phyloP scores from a whole-genome alignment of 768 basidiomycete genomes.

The Tulasnella sp. region DNA sequence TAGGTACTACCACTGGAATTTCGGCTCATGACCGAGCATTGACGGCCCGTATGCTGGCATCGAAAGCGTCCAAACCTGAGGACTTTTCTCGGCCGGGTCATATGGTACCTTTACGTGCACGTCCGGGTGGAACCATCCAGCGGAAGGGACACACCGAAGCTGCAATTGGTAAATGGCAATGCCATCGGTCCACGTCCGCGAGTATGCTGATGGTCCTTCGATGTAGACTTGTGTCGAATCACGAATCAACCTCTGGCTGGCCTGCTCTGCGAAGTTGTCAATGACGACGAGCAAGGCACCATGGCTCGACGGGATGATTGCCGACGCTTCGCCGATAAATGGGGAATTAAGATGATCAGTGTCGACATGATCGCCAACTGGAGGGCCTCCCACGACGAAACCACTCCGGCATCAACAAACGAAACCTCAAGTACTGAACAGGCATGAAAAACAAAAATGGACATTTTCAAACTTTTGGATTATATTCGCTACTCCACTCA shows the following conservation, averaged over 20 bases:
- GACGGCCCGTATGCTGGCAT: constrained; percentile 74
- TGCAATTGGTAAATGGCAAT: constrained; percentile 44
- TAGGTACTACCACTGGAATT: constrained; percentile 92
- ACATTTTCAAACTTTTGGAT: no score
- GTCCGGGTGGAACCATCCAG: constrained; percentile 73
- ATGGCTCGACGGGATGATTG: constrained; percentile 98
- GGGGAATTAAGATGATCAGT: constrained; percentile 90
- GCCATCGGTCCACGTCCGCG: background rate
- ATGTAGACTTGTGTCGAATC: constrained; percentile 70
- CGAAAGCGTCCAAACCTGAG: constrained; percentile 35
- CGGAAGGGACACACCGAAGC: constrained; percentile 93
- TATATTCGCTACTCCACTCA: no score
- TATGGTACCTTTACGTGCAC: constrained; percentile 85
- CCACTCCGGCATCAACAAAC: background rate
- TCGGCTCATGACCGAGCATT: constrained; percentile 91
- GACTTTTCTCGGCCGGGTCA: constrained; percentile 94
- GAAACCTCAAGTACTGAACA: background rate
- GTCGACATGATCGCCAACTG: constrained; percentile 51
- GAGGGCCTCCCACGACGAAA: background rate
- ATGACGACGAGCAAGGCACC: constrained; percentile 75
- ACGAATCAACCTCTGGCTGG: constrained; percentile 64
- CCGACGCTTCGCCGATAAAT: constrained; percentile 69
- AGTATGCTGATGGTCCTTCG: background rate
- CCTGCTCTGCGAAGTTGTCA: constrained; percentile 89
- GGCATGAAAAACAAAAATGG: background rate